phyloP scores from a whole-genome alignment of 371 early-diverging fungal species.

The Synchytrium microbalum region DNA sequence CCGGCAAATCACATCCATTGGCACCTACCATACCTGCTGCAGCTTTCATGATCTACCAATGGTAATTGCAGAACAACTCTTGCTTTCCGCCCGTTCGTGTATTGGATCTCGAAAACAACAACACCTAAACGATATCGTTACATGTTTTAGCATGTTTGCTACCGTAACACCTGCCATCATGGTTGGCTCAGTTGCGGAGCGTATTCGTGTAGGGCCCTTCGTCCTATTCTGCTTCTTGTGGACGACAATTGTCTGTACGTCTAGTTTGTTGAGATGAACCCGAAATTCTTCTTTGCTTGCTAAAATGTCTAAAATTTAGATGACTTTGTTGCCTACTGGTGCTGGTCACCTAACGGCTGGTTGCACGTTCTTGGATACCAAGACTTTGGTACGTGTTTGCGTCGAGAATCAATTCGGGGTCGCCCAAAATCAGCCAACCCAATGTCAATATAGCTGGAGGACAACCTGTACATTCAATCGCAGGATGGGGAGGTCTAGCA shows the following conservation, averaged over 20 bases:
- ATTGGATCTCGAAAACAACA: background rate
- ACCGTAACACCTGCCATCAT: slow-evolving; percentile 81
- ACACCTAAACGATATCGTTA: slow-evolving; percentile 16
- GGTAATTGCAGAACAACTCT: background rate
- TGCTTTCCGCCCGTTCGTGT: background rate
- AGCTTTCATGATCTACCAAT: background rate
- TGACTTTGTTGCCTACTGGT: slow-evolving; percentile 77
- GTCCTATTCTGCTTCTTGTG: slow-evolving; percentile 85
- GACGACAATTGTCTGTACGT: slow-evolving; percentile 85
- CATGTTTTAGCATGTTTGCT: slow-evolving; percentile 35
- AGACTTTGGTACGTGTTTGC: background rate
- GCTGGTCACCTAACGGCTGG: slow-evolving; percentile 49
- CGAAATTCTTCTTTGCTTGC: no score
- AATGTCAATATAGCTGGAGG: background rate
- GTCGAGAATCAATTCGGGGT: background rate
- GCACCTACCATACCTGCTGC: slow-evolving; percentile 1
- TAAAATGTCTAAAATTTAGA: no score
- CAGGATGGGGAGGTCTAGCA: background rate
- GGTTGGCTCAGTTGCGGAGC: slow-evolving; percentile 82
- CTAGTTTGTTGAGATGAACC: no score
- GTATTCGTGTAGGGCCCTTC: slow-evolving; percentile 74
- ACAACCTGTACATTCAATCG: background rate
- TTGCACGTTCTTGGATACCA: background rate
- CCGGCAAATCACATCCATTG: background rate
- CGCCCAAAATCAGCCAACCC: background rate